Evolutionary conservation across 805 yeast species (phyloP).

Genomic region (Limtongia smithiae): DNA sequence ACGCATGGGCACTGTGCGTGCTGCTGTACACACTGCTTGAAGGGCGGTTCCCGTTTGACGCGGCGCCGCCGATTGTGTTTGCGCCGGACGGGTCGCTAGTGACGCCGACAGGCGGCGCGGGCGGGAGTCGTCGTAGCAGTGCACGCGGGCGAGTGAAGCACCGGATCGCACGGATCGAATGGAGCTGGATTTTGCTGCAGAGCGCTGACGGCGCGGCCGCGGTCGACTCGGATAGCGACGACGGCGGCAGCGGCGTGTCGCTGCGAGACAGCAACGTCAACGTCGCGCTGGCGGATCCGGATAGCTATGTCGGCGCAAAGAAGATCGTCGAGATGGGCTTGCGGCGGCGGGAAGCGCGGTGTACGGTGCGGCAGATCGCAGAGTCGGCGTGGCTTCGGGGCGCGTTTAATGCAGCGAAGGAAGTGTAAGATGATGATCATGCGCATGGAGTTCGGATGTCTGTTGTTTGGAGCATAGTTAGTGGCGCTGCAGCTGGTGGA

Average conservation of each 20-base stretch:
- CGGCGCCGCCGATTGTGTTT: constrained; percentile 48
- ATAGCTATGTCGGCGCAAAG: constrained; percentile 48
- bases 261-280: neutral
- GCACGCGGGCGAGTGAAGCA: constrained; percentile 65
- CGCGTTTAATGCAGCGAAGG: constrained; percentile 24
- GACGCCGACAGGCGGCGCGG: constrained; percentile 39
- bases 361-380: constrained; percentile 39
- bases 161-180: constrained; percentile 85
- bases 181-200: constrained; percentile 67
- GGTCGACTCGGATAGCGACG: constrained; percentile 28
- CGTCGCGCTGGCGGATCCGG: neutral
- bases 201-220: constrained; percentile 33
- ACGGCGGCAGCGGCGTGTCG: constrained; percentile 31
- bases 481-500: too few species aligned
- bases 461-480: neutral
- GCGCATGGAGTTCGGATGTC: too few species aligned
- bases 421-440: too few species aligned
- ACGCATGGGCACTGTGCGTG: constrained; percentile 94
- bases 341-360: constrained; percentile 48
- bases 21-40: constrained; percentile 81
- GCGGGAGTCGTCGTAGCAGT: constrained; percentile 32
- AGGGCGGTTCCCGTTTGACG: constrained; percentile 86
- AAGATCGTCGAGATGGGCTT: constrained; percentile 50
- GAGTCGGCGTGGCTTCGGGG: constrained; percentile 40
- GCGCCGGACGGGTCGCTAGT: constrained; percentile 5